These are phyloP conservation scores for Oenanthe javanica DNA, from an alignment of 140 eudicot species.

Conservation along the genomic window DNA sequence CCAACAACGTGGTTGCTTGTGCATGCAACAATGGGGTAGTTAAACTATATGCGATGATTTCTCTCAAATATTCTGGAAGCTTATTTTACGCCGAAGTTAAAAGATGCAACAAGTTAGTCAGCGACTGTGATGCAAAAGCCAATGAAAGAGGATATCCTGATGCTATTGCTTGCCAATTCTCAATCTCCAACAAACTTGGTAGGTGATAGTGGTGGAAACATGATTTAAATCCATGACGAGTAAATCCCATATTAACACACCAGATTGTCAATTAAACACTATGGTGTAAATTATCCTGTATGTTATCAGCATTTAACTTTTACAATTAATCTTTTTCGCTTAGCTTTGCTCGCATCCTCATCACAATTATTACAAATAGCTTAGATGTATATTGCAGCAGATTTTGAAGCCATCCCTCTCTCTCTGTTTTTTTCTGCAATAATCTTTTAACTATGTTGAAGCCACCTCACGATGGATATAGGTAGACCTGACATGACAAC, in stretches of 20 bases:
- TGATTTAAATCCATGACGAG: background rate
- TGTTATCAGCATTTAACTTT: conserved; percentile 1
- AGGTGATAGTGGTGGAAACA: conserved; percentile 16
- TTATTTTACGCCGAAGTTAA: conserved; percentile 38
- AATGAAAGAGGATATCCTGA: conserved; percentile 26
- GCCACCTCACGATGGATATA: background rate
- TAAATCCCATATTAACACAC: background rate
- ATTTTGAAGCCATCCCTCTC: background rate
- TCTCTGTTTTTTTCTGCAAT: too few relatives aligned
- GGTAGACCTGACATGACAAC: background rate
- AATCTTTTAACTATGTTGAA: background rate
- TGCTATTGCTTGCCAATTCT: conserved; percentile 79
- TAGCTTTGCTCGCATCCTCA: background rate
- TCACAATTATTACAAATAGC: background rate
- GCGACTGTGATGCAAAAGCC: conserved; percentile 5
- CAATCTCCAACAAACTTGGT: conserved; percentile 53
- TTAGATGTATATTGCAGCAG: background rate
- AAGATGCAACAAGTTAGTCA: conserved; percentile 19
- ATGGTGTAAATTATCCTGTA: background rate
- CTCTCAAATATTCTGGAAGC: conserved; percentile 52
- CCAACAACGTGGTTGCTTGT: conserved; percentile 62
- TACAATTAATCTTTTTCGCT: background rate
- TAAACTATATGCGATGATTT: conserved; percentile 29
- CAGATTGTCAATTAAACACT: background rate
- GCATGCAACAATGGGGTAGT: conserved; percentile 70